These are phyloP conservation scores for Areca catechu DNA, from an alignment of 176 grass and related monocot species.

Conservation along the genomic window DNA sequence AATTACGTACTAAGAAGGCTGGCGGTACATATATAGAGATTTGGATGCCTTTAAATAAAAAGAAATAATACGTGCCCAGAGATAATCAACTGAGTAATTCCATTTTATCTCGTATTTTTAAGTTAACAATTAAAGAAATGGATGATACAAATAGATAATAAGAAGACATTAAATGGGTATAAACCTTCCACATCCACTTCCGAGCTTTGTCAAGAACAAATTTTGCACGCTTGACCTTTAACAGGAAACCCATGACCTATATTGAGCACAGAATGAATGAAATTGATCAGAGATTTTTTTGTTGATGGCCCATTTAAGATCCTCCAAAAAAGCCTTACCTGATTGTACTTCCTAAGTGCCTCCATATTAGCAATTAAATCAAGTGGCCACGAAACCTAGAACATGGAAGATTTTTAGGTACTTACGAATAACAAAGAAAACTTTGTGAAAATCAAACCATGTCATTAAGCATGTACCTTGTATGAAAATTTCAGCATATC, in stretches of 20 bases:
- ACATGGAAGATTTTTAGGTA: slow-evolving; percentile 20
- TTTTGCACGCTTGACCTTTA: slow-evolving; percentile 93
- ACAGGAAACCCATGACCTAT: slow-evolving; percentile 92
- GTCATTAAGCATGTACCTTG: slow-evolving; percentile 45
- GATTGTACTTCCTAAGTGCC: slow-evolving; percentile 89
- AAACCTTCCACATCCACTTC: slow-evolving; percentile 97
- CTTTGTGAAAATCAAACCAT: neutral
- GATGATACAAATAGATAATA: no score
- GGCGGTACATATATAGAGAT: no score
- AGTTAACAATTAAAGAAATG: no score
- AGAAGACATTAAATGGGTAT: no score
- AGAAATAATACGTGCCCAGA: no score
- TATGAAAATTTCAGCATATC: slow-evolving; percentile 86
- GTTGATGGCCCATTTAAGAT: neutral
- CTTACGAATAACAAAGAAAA: no score
- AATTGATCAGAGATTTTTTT: neutral
- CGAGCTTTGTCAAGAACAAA: slow-evolving; percentile 84
- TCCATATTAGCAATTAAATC: slow-evolving; percentile 76
- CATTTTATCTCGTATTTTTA: no score
- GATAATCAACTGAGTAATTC: no score
- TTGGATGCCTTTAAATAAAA: no score
- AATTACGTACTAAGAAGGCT: no score
- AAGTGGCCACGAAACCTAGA: slow-evolving; percentile 93
- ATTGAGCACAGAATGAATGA: slow-evolving; percentile 7
- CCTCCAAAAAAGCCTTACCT: slow-evolving; percentile 38